These are phyloP conservation scores for Fraxinus platypoda DNA, from an alignment of 305 asterid genomes.

Conservation along the genomic window DNA sequence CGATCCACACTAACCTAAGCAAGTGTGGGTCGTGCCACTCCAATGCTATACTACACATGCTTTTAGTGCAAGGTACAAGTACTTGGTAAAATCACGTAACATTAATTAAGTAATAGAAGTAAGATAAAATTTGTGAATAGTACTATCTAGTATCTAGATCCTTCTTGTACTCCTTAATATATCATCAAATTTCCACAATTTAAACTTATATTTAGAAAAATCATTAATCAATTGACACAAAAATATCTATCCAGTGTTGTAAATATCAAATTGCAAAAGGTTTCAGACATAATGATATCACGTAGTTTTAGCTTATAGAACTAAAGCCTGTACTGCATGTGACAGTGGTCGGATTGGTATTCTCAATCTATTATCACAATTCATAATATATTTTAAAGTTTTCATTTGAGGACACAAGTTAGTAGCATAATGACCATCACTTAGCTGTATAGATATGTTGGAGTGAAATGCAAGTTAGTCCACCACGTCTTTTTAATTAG, in stretches of 20 bases:
- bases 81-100: background rate
- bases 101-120: too few relatives aligned
- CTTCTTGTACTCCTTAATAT: too few relatives aligned
- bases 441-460: conserved; percentile 16
- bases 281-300: conserved; percentile 37
- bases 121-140: background rate
- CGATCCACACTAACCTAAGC: background rate
- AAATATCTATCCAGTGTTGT: background rate
- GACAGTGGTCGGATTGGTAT: conserved; percentile 18
- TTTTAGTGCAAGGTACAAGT: background rate
- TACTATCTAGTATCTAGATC: background rate
- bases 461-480: conserved; percentile 41
- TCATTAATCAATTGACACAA: background rate
- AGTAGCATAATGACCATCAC: conserved; percentile 23
- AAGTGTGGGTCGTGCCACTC: background rate
- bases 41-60: background rate
- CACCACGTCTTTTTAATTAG: background rate
- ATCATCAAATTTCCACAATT: background rate
- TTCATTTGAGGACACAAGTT: conserved; percentile 23
- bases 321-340: conserved; percentile 29
- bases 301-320: background rate
- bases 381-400: background rate
- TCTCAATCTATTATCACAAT: conserved; percentile 14
- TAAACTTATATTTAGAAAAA: background rate
- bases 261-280: conserved; percentile 2